A percentile compares a stretch with the other conserved stretches of the same genome.
Conservation (phyloP, 441 rosid genomes). For the Adansonia madagascariensis region DNA sequence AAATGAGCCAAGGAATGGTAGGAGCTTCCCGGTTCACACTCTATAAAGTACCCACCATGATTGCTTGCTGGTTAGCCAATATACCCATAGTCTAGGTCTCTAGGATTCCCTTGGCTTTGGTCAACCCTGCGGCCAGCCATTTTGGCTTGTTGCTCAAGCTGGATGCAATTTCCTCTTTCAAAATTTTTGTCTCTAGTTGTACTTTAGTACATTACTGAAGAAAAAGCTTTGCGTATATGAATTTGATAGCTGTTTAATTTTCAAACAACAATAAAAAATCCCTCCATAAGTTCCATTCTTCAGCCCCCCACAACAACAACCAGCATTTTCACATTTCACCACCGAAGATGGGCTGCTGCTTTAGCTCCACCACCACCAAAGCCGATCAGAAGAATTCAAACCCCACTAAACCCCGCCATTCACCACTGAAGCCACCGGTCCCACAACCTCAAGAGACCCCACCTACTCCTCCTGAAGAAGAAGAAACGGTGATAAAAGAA, state of each 20-base stretch:
- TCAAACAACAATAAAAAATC: slow-evolving; percentile 14
- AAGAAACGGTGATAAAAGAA: slow-evolving; percentile 75
- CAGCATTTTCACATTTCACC: background rate
- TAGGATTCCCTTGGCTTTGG: too few relatives aligned
- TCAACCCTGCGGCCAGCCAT: too few relatives aligned
- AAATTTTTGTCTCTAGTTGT: too few relatives aligned
- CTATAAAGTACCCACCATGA: too few relatives aligned
- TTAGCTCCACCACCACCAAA: slow-evolving; percentile 38
- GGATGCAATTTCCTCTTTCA: too few relatives aligned
- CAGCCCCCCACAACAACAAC: background rate
- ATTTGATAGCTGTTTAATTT: slow-evolving; percentile 21
- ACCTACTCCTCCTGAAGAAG: slow-evolving; percentile 33
- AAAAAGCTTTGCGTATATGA: too few relatives aligned
- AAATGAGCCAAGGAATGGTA: too few relatives aligned
- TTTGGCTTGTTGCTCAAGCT: too few relatives aligned
- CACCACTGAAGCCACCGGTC: slow-evolving; percentile 30
- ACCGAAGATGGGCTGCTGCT: slow-evolving; percentile 56
- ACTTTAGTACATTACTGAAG: too few relatives aligned
- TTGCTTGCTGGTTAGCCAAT: too few relatives aligned
- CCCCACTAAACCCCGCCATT: slow-evolving; percentile 17
- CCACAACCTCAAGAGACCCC: slow-evolving; percentile 18
- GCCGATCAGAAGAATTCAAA: background rate
- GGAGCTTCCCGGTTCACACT: too few relatives aligned
- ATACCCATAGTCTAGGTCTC: too few relatives aligned
- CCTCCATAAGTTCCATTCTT: slow-evolving; percentile 8